Conservation (phyloP, 2,329 filamentous ascomycete genomes). For the Alternaria triticimaculans region DNA sequence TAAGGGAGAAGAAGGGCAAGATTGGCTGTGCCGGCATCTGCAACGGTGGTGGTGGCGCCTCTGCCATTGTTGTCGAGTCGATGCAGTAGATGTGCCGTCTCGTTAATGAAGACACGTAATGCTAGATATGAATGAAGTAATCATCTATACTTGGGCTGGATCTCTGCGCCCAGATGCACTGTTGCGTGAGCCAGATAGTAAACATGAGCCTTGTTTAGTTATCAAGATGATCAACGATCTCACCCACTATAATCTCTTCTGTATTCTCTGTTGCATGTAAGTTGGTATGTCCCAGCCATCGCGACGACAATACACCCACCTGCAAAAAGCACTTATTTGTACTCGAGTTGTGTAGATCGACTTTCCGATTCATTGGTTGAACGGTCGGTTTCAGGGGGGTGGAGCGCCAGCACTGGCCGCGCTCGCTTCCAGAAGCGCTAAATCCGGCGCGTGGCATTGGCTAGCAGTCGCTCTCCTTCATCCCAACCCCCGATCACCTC, state of each 20-base stretch:
- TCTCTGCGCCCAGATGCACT: not conserved
- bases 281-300: not conserved
- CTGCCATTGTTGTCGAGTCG: slow-evolving; percentile 85
- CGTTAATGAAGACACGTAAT: slow-evolving; percentile 10
- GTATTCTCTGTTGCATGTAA: not conserved
- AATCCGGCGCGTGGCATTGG: slow-evolving; percentile 12
- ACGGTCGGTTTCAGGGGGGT: slow-evolving; percentile 16
- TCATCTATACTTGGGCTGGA: not conserved
- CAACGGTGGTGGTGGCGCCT: slow-evolving; percentile 96
- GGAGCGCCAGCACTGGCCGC: slow-evolving; percentile 2
- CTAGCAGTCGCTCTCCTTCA: slow-evolving; percentile 14
- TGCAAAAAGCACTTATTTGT: not conserved
- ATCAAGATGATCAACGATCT: not conserved
- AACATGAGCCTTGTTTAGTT: not conserved
- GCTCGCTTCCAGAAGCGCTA: slow-evolving; percentile 18
- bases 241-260: not conserved
- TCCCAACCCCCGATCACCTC: slow-evolving; percentile 16
- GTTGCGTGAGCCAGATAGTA: not conserved
- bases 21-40: slow-evolving; percentile 94
- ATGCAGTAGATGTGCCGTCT: slow-evolving; percentile 36
- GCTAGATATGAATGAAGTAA: slow-evolving; percentile 8
- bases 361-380: slow-evolving; percentile 7
- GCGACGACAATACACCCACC: not conserved
- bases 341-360: not conserved
- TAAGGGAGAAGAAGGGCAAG: slow-evolving; percentile 91